Base-by-base conservation (phyloP, 306 rosid genomes). In the Fragaria ananassa region DNA sequence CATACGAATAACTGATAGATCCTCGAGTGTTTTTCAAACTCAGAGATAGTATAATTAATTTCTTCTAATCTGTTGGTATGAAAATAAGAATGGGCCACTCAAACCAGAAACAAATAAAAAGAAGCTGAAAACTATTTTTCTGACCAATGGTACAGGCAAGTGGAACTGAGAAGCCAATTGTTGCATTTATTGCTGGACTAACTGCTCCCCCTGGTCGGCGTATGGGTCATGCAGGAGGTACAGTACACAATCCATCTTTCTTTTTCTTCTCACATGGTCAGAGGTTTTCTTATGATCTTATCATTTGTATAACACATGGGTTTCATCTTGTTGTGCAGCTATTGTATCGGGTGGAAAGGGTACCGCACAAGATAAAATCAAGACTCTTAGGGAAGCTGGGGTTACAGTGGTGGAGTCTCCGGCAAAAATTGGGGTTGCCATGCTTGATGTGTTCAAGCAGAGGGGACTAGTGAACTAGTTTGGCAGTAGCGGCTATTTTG, bases 121-220 rank as follows among this genome's bases (percentile, higher is more conserved):
- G 9, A 64, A 35, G 46, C 45, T 27, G n/a, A 63, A 57, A 35
- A 61, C 47, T 61, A 25, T 47, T 66, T 74, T 11, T 53, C 21
- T 74, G 72, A 72, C 74, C 51, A 74, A 31, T 68, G 46, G 51
- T 77, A 77, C 92, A 96, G 99, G 99, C 85, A 86, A 96, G 98
- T 61, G 99, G 99, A 37, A 96, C 96, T 76, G 88, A 93, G 89
- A 96, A 96, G 86, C 99, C 97, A 31, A 12, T 96, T 74, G 99
- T 93, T 83, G 98, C 91, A 57, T 93, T 93, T 77, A 93, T 96
- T 85, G 99, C 98, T 85, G 99, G 99, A 77, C 88, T 96, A 76
- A 96, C 98, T 79, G 99, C 99, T 68, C 99, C 99, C 31, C 99
- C 99, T 35, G 99, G 99, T 27, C 98, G 98, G 61, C 97, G 99